A percentile compares a stretch with the other conserved stretches of the same genome.
phyloP scores from a whole-genome alignment of 495 filamentous ascomycete species.

The Xylaria cubensis region DNA sequence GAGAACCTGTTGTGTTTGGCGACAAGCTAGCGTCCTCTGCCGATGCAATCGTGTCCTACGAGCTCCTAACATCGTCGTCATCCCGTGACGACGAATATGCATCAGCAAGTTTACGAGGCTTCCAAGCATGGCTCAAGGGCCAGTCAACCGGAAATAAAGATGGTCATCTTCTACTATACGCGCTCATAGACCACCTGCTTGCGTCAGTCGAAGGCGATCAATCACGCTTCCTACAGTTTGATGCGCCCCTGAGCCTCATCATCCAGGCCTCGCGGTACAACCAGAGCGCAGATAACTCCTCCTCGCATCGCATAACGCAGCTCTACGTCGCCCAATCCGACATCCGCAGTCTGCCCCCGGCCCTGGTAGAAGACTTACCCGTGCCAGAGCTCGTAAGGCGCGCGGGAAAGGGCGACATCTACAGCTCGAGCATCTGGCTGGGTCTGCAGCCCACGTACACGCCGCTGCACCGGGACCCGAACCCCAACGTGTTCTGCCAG shows the following conservation, averaged over 20 bases:
- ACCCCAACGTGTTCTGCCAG: conserved; percentile 92
- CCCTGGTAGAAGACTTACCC: conserved; percentile 69
- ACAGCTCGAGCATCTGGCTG: conserved; percentile 86
- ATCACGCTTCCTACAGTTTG: conserved; percentile 42
- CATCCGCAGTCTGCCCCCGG: conserved; percentile 66
- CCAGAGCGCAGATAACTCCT: conserved; percentile 1
- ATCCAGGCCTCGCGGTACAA: conserved; percentile 46
- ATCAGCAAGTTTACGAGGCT: background rate
- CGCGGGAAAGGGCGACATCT: conserved; percentile 76
- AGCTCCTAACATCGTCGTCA: background rate
- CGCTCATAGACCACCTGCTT: conserved; percentile 1
- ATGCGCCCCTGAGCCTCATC: conserved; percentile 47
- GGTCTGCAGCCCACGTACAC: conserved; percentile 86
- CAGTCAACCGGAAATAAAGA: background rate
- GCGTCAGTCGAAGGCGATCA: background rate
- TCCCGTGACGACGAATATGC: background rate
- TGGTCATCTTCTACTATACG: background rate
- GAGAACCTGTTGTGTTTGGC: background rate
- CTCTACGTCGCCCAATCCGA: conserved; percentile 88
- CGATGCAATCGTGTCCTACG: background rate
- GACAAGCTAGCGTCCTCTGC: background rate
- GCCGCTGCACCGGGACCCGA: conserved; percentile 89
- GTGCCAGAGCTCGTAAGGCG: conserved; percentile 66
- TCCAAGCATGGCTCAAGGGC: conserved; percentile 10
- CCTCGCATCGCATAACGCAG: conserved; percentile 36